Evolutionary conservation across 1,284 basidiomycete species (phyloP).

Genomic region (Boletus austroedulis): DNA sequence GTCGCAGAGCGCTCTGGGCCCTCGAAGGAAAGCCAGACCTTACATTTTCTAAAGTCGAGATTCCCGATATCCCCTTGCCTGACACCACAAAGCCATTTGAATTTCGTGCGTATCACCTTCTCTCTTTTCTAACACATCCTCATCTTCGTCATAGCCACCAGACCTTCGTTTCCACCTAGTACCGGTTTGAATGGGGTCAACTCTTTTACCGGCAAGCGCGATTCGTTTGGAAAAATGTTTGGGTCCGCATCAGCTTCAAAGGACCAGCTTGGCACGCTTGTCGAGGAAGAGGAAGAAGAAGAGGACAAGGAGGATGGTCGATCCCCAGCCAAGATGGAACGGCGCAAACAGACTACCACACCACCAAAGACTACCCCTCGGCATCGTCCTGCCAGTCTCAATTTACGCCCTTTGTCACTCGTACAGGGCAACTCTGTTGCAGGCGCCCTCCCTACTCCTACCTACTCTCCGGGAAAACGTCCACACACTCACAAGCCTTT

Average conservation of each 20-base stretch:
- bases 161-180: slow-evolving; percentile 53
- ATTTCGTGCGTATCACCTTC: slow-evolving; percentile 48
- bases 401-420: slow-evolving; percentile 68
- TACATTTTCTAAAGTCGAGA: slow-evolving; percentile 70
- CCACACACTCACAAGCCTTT: slow-evolving; percentile 47
- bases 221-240: slow-evolving; percentile 71
- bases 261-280: slow-evolving; percentile 69
- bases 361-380: slow-evolving; percentile 41
- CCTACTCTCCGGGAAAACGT: slow-evolving; percentile 46
- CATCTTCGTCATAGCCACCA: slow-evolving; percentile 38
- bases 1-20: slow-evolving; percentile 73
- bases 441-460: slow-evolving; percentile 53
- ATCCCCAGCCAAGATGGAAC: slow-evolving; percentile 6
- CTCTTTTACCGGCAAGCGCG: slow-evolving; percentile 58
- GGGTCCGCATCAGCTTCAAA: slow-evolving; percentile 58
- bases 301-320: slow-evolving; percentile 61
- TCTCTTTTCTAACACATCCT: neutral
- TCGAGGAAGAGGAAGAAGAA: slow-evolving; percentile 81
- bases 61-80: slow-evolving; percentile 66
- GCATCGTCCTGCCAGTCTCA: slow-evolving; percentile 61
- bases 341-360: slow-evolving; percentile 14
- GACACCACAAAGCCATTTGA: slow-evolving; percentile 57
- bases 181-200: slow-evolving; percentile 41
- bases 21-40: slow-evolving; percentile 73
- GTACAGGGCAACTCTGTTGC: slow-evolving; percentile 45